phyloP scores from a whole-genome alignment of 495 filamentous ascomycete species.

The Astrothelium macrocarpum region DNA sequence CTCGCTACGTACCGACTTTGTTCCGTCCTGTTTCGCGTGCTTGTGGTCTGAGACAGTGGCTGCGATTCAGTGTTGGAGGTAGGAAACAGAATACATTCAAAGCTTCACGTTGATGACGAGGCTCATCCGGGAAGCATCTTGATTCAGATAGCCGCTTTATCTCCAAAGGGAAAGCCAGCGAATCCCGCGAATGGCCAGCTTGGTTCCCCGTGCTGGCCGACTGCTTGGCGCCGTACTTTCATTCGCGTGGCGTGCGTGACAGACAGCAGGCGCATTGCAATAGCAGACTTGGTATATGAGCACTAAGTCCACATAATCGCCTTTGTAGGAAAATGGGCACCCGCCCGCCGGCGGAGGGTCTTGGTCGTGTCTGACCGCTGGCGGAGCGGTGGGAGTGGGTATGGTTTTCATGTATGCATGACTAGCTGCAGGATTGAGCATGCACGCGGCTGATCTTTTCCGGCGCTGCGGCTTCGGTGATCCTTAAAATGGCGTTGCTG shows the following conservation, averaged over 20 bases:
- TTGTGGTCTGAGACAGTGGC: neutral
- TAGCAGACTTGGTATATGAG: too few species aligned
- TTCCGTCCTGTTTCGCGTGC: neutral
- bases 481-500: neutral
- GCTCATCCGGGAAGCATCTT: neutral
- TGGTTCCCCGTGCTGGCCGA: neutral
- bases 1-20: neutral
- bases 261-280: neutral
- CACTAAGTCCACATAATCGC: neutral
- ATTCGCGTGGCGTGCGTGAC: neutral
- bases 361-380: neutral
- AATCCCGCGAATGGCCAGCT: neutral
- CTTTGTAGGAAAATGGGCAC: neutral
- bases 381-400: neutral
- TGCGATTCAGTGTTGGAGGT: neutral
- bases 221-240: neutral
- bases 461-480: constrained; percentile 1
- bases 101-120: neutral
- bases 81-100: neutral
- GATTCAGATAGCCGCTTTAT: neutral
- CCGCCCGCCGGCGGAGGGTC: neutral
- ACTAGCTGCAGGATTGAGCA: neutral
- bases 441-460: neutral
- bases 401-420: neutral
- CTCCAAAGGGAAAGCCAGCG: neutral